A percentile compares a stretch with the other conserved stretches of the same genome.
These are phyloP conservation scores for Leccinum subrobustum DNA, from an alignment of 1,284 basidiomycete species.

Conservation along the genomic window DNA sequence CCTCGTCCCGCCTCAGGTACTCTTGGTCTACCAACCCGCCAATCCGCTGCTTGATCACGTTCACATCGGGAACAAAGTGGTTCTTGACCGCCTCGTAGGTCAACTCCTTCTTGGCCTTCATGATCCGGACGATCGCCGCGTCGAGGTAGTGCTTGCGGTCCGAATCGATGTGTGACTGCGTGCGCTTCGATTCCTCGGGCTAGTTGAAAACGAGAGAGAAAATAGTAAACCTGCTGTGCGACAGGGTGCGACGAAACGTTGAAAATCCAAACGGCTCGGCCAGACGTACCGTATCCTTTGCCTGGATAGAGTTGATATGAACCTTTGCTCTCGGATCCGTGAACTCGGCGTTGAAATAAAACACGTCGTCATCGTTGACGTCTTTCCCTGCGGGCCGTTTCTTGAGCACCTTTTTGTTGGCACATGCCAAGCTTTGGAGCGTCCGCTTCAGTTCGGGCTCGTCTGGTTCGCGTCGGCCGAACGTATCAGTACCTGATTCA, in stretches of 20 bases:
- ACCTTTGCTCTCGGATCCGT: conserved; percentile 79
- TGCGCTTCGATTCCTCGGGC: conserved; percentile 85
- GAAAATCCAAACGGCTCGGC: not conserved
- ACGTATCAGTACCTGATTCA: conserved; percentile 4
- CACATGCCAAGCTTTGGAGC: conserved; percentile 90
- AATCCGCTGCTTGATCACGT: conserved; percentile 83
- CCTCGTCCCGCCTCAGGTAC: conserved; percentile 76
- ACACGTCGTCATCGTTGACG: conserved; percentile 70
- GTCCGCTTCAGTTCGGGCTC: conserved; percentile 77
- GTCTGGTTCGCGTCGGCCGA: conserved; percentile 43
- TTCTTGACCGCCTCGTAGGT: conserved; percentile 77
- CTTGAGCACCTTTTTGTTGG: conserved; percentile 84
- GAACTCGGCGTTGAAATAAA: conserved; percentile 84
- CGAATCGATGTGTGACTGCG: conserved; percentile 81
- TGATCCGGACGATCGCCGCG: conserved; percentile 91
- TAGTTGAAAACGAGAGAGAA: conserved; percentile 28
- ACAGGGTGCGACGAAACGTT: not conserved
- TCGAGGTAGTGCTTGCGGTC: conserved; percentile 88
- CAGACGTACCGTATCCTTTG: conserved; percentile 52
- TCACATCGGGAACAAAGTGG: conserved; percentile 72
- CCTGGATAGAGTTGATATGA: conserved; percentile 96
- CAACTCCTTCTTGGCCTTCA: conserved; percentile 88
- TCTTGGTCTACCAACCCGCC: conserved; percentile 83
- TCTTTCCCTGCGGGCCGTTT: conserved; percentile 83
- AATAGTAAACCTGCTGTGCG: not conserved